A percentile compares a stretch with the other conserved stretches of the same genome.
These are phyloP conservation scores for Wakefieldia striispora DNA, from an alignment of 768 basidiomycete genomes.

Conservation along the genomic window DNA sequence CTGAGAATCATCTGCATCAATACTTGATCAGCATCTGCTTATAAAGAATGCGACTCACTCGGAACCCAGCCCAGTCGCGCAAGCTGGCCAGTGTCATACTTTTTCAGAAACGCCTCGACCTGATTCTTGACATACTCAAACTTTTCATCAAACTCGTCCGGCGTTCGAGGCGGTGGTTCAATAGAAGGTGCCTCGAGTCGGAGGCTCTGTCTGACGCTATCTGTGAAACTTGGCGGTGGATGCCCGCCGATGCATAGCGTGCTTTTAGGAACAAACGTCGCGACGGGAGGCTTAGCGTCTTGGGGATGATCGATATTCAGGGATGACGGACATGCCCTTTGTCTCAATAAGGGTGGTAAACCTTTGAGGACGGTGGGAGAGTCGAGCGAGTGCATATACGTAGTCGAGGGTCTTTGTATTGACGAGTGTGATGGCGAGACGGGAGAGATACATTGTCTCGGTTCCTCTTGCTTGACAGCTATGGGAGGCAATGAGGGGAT, in stretches of 20 bases:
- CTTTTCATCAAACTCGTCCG: conserved; percentile 18
- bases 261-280: not conserved
- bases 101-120: conserved; percentile 21
- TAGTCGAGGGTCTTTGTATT: no score
- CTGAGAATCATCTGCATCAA: conserved; percentile 15
- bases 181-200: not conserved
- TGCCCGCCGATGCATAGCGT: no score
- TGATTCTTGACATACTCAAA: conserved; percentile 18
- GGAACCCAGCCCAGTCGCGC: conserved; percentile 26
- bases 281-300: not conserved
- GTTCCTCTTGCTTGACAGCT: conserved; percentile 28
- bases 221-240: conserved; percentile 3
- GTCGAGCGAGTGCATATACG: no score
- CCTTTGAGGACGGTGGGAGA: not conserved
- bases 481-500: conserved; percentile 30
- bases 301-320: no score
- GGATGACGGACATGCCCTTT: no score
- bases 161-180: conserved; percentile 18
- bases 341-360: conserved; percentile 5
- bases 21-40: not conserved
- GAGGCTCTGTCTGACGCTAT: conserved; percentile 14
- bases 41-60: conserved; percentile 13
- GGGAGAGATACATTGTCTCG: not conserved
- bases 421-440: no score
- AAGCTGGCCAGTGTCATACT: conserved; percentile 20